phyloP scores from a whole-genome alignment of 1,139 yeast species.

The Kluyveromyces sp. region DNA sequence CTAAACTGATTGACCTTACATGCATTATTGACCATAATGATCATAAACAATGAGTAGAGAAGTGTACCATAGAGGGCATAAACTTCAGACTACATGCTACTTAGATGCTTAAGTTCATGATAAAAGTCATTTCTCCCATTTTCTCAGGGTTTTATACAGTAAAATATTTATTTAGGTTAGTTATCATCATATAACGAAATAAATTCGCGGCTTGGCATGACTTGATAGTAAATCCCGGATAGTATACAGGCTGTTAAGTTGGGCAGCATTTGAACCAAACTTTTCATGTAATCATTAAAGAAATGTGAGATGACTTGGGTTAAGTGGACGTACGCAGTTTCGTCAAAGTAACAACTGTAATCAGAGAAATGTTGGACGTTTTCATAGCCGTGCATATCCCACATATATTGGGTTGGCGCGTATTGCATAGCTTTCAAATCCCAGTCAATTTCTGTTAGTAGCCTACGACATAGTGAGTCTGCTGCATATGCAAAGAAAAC shows the following conservation, averaged over 20 bases:
- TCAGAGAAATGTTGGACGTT: conserved; percentile 31
- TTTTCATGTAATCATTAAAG: conserved; percentile 32
- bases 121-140: too few relatives aligned
- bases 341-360: conserved; percentile 31
- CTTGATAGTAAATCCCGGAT: conserved; percentile 25
- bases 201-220: conserved; percentile 13
- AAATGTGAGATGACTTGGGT: conserved; percentile 35
- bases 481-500: conserved; percentile 48
- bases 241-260: conserved; percentile 17
- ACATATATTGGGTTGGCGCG: conserved; percentile 31
- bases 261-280: conserved; percentile 26
- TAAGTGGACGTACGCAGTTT: conserved; percentile 26
- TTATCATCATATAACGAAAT: conserved; percentile 16
- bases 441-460: conserved; percentile 23
- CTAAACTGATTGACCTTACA: neutral
- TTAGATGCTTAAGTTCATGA: too few relatives aligned
- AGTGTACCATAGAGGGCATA: too few relatives aligned
- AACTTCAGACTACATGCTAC: too few relatives aligned
- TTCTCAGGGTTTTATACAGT: too few relatives aligned
- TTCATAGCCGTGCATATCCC: conserved; percentile 39
- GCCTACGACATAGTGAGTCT: conserved; percentile 36
- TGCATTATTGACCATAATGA: too few relatives aligned
- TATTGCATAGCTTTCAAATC: conserved; percentile 19
- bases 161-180: too few relatives aligned
- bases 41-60: too few relatives aligned